Evolutionary conservation across 371 early-diverging fungal genomes (phyloP).

Genomic region (Lichtheimia ramosa): DNA sequence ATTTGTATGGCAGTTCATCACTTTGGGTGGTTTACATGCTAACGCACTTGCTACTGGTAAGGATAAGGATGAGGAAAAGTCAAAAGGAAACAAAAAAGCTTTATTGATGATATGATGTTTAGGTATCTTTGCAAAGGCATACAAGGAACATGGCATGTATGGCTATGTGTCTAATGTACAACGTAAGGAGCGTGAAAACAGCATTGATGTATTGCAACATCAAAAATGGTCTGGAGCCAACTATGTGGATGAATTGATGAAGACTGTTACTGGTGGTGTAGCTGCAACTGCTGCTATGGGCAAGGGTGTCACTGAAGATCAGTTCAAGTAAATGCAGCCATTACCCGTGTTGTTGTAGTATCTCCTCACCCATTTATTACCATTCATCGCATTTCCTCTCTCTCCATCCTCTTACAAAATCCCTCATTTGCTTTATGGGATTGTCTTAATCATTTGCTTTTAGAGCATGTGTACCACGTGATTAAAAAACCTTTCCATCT

Average conservation of each 20-base stretch:
- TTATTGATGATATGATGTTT: slow-evolving; percentile 4
- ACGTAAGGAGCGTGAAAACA: slow-evolving; percentile 88
- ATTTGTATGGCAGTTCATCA: slow-evolving; percentile 98
- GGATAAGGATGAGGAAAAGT: slow-evolving; percentile 11
- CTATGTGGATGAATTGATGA: slow-evolving; percentile 92
- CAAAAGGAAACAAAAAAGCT: neutral
- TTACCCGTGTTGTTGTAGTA: too few species aligned
- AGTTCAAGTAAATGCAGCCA: slow-evolving; percentile 47
- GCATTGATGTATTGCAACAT: slow-evolving; percentile 94
- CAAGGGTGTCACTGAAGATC: slow-evolving; percentile 83
- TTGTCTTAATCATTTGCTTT: too few species aligned
- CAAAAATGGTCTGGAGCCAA: slow-evolving; percentile 98
- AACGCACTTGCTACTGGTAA: slow-evolving; percentile 71
- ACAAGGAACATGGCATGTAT: slow-evolving; percentile 89
- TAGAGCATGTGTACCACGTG: too few species aligned
- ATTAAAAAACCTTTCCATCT: too few species aligned
- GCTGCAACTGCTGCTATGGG: slow-evolving; percentile 98
- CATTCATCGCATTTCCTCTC: too few species aligned
- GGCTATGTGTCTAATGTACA: slow-evolving; percentile 95
- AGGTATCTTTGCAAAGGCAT: slow-evolving; percentile 91
- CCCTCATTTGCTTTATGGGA: too few species aligned
- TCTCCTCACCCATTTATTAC: too few species aligned
- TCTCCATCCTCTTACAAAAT: too few species aligned
- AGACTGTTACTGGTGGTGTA: slow-evolving; percentile 92
- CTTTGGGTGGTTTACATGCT: slow-evolving; percentile 97